These are phyloP conservation scores for Rhizopogon rudus DNA, from an alignment of 768 basidiomycete species.

Conservation along the genomic window DNA sequence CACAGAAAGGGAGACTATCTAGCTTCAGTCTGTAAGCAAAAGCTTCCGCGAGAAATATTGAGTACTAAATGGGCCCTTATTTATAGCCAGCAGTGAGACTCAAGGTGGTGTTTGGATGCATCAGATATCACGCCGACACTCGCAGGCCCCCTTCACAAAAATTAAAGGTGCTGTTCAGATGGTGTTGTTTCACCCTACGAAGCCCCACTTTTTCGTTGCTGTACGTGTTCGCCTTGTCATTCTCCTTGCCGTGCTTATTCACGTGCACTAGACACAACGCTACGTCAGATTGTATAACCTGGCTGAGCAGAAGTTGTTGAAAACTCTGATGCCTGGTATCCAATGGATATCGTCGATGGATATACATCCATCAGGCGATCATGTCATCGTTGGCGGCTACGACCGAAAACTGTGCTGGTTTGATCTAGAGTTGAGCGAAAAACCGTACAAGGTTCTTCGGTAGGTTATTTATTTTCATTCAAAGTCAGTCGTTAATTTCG, in stretches of 20 bases:
- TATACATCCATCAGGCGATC: conserved; percentile 92
- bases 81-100: conserved; percentile 54
- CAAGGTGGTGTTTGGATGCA: conserved; percentile 94
- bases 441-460: conserved; percentile 96
- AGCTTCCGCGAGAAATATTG: not conserved
- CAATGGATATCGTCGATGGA: conserved; percentile 98
- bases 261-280: conserved; percentile 74
- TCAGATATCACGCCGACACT: conserved; percentile 88
- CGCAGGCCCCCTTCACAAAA: conserved; percentile 97
- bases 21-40: conserved; percentile 83
- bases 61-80: conserved; percentile 8
- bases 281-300: conserved; percentile 95
- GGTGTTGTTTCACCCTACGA: conserved; percentile 91
- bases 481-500: conserved; percentile 9
- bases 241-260: conserved; percentile 9
- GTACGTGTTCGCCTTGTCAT: conserved; percentile 42
- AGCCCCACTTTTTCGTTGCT: conserved; percentile 97
- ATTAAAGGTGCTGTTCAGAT: conserved; percentile 87
- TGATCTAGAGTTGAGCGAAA: conserved; percentile 92
- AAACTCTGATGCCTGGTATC: conserved; percentile 92
- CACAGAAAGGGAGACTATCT: conserved; percentile 95
- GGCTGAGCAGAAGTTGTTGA: conserved; percentile 87
- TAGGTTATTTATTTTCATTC: conserved; percentile 23
- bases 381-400: conserved; percentile 96
- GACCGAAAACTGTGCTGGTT: conserved; percentile 99